A percentile compares a stretch with the other conserved stretches of the same genome.
These are phyloP conservation scores for Panaeolus cyanescens DNA, from an alignment of 768 basidiomycete genomes.

Conservation along the genomic window DNA sequence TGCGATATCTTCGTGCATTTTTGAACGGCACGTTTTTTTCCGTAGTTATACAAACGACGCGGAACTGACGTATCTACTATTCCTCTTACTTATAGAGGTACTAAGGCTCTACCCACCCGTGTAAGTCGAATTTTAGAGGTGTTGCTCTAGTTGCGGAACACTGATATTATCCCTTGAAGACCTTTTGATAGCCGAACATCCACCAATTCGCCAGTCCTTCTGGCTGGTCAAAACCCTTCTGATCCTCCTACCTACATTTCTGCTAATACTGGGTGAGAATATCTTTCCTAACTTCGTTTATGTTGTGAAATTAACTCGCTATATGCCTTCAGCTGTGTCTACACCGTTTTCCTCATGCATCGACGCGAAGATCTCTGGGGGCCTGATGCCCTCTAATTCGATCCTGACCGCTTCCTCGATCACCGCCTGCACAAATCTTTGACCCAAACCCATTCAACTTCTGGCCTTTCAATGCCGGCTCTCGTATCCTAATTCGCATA, in stretches of 20 bases:
- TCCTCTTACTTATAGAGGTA: conserved; percentile 30
- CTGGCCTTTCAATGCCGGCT: conserved; percentile 53
- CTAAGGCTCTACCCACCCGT: conserved; percentile 39
- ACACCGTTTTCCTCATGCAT: conserved; percentile 39
- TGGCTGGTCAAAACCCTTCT: neutral
- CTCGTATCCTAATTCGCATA: conserved; percentile 58
- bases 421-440: conserved; percentile 56
- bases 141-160: neutral
- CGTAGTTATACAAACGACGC: neutral
- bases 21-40: conserved; percentile 28
- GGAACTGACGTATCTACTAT: neutral
- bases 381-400: conserved; percentile 46
- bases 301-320: conserved; percentile 8
- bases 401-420: conserved; percentile 66
- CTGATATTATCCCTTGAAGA: neutral
- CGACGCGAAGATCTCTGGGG: conserved; percentile 57
- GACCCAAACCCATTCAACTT: conserved; percentile 60
- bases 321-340: conserved; percentile 24
- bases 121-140: conserved; percentile 18
- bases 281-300: conserved; percentile 22
- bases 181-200: conserved; percentile 39
- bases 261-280: conserved; percentile 17
- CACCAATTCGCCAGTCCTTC: conserved; percentile 13
- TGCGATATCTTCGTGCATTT: conserved; percentile 39
- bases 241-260: conserved; percentile 1